Base-by-base conservation (phyloP, 148 eudicot genomes). In the Dysphania ambrosioides region DNA sequence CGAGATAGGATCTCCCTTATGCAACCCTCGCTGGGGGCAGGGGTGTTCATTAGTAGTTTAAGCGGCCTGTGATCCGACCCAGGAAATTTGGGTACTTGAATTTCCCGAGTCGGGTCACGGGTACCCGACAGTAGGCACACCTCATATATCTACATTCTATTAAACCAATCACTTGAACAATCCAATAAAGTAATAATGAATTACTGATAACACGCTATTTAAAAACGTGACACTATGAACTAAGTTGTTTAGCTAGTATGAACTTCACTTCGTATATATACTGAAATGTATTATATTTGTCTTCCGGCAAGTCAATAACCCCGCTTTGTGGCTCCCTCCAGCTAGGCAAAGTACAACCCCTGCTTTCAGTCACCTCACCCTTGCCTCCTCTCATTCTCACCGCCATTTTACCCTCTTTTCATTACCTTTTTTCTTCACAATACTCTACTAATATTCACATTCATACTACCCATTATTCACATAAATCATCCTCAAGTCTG, bases 261-360 rank as follows among this genome's bases (percentile, higher is more conserved):
- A 49, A 18, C 47, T 13, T 49, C 4, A 49, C 55, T 49, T 49
- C 23, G 13, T 49, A 49, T 16, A 4, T 3, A 38, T n/a, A n/a
- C n/a, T 59, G 64, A 34, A 59, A 59, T 59, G 64, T 23, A 59
- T 27, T 9, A 16, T 12, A 27, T 59, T 59, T 26, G 32, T 27
- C 34, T 73, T 73, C 53, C 75, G 58, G 68, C 64, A 27, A 13
- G n/a, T n/a, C n/a, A n/a, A n/a, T n/a, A 0, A 26, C 23, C n/a
- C n/a, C n/a, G 60, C 36, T 53, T 58, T 72, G 57, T 35, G 62
- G 63, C 12, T 71, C 62, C 55, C 38, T 72, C 55, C 75, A 59
- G 66, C 66, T 72, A 19, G 66, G 66, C 75, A 72, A 51, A n/a
- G n/a, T n/a, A 51, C 21, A 4, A 0, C 40, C 2, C 35, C n/a